Evolutionary conservation across 768 basidiomycete species (phyloP), one percentile per base, ranked within the genome.

Genomic region (Pleurotus salmoneostramineus): DNA sequence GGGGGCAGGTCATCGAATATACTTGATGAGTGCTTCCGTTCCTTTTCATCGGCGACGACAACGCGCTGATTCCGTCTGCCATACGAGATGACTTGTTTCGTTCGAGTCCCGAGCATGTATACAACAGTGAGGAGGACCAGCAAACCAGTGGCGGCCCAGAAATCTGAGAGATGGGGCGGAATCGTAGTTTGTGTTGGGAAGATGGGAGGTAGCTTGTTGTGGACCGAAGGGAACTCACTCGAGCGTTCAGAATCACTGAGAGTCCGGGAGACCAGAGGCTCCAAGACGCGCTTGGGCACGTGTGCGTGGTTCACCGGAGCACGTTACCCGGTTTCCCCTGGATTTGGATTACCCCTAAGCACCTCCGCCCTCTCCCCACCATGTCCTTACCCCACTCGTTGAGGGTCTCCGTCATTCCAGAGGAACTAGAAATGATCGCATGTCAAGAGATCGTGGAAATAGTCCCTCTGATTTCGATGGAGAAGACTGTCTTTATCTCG

Each of bases 401-500:
- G 14, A 81, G 87, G 58, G 75, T 78, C 3, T 90, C 91, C 0
- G 77, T 93, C 35, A 88, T 88, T 5, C 93, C 94, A 34, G 82
- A 84, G 59, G 94, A 97, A 69, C 83, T 96, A 31, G 93, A 95
- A 63, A 84, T 95, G 56, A 83, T 96, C 56, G 91, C 95, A 1
- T 91, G 83, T 15, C 89, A 97, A 64, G 82, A 93, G 59, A 76
- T 88, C 37, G 79, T 98, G 46, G 91, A 94, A 61, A 91, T 97
- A 58, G 80, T 95, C 1, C 95, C 95, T 0, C 76, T 93, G 31
- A 91, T 97, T 61, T 77, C 89, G 5, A 95, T 96, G 92, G 92
- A 94, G 66, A 84, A 81, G 62, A 94, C 94, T 27, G 87, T 94
- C 33, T 89, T 98, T 67, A 91, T 98, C 61, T 93, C 94, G 71